A percentile compares a stretch with the other conserved stretches of the same genome.
Conservation (phyloP, 2,329 filamentous ascomycete genomes). For the Sarocladium kiliense region DNA sequence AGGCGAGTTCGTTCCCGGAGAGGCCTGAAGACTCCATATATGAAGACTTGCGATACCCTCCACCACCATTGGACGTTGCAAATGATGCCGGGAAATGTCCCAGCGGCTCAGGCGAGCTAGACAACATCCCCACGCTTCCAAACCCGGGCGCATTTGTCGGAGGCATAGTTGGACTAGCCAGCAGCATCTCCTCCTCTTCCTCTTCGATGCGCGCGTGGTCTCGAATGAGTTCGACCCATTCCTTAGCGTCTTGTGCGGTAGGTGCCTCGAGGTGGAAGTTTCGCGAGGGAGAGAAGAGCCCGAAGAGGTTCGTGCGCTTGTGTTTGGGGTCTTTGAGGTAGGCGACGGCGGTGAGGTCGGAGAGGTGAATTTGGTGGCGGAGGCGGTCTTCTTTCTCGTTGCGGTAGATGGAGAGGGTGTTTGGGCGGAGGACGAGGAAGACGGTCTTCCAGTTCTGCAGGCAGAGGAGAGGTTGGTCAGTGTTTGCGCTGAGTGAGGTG, state of each 20-base stretch:
- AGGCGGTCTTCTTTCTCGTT: conserved; percentile 85
- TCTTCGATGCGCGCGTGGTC: conserved; percentile 78
- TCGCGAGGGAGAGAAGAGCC: conserved; percentile 81
- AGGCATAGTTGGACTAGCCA: conserved; percentile 59
- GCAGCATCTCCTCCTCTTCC: conserved; percentile 77
- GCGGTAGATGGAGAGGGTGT: conserved; percentile 88
- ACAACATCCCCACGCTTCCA: conserved; percentile 38
- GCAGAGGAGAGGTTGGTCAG: background rate
- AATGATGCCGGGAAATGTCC: conserved; percentile 25
- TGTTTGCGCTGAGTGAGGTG: conserved; percentile 11
- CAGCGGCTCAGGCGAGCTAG: conserved; percentile 58
- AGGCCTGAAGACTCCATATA: conserved; percentile 59
- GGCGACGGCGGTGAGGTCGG: conserved; percentile 86
- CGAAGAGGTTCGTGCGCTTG: conserved; percentile 82
- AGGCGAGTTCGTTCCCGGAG: conserved; percentile 63
- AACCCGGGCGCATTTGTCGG: conserved; percentile 18
- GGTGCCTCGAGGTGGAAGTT: conserved; percentile 87
- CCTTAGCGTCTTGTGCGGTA: conserved; percentile 67
- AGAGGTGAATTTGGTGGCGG: conserved; percentile 79
- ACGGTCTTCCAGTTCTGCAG: conserved; percentile 80
- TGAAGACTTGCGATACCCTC: conserved; percentile 52
- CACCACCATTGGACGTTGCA: conserved; percentile 20
- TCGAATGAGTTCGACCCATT: conserved; percentile 82
- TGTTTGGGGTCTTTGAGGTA: conserved; percentile 85
- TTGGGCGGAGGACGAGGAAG: conserved; percentile 85